A percentile compares a stretch with the other conserved stretches of the same genome.
These are phyloP conservation scores for Dichotomopilus funicola DNA, from an alignment of 2,329 filamentous ascomycete species.

Conservation along the genomic window DNA sequence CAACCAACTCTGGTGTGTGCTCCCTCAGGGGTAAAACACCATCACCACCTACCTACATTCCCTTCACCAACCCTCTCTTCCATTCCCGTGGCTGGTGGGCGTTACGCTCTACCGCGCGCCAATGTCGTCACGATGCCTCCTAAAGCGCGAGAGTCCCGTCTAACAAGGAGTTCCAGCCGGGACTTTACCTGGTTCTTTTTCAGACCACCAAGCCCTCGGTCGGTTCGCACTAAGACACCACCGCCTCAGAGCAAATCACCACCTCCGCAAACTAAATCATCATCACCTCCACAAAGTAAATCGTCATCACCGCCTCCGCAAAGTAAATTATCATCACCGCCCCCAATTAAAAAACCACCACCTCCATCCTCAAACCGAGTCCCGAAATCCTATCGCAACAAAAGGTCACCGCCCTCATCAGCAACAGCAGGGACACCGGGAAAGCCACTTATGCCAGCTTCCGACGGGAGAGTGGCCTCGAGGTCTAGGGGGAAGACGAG, in stretches of 20 bases:
- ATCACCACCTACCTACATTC: background rate
- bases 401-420: background rate
- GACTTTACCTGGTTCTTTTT: slow-evolving; percentile 18
- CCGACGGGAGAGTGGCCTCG: background rate
- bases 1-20: too few species aligned
- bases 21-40: background rate
- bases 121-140: slow-evolving; percentile 12
- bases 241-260: too few species aligned
- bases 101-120: background rate
- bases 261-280: too few species aligned
- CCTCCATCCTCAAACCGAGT: slow-evolving; percentile 2
- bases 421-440: too few species aligned
- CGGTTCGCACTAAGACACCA: background rate
- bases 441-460: slow-evolving; percentile 3
- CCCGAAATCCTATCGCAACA: slow-evolving; percentile 1
- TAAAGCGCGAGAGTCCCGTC: slow-evolving; percentile 17
- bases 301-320: too few species aligned
- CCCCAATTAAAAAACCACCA: background rate
- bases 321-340: too few species aligned
- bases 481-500: background rate
- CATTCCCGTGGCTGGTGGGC: background rate
- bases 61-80: background rate
- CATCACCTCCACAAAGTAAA: too few species aligned
- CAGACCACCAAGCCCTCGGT: background rate
- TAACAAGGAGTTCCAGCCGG: slow-evolving; percentile 11